These are phyloP conservation scores for Elymus sibiricus DNA, from an alignment of 176 grass and related monocot genomes.

Conservation along the genomic window DNA sequence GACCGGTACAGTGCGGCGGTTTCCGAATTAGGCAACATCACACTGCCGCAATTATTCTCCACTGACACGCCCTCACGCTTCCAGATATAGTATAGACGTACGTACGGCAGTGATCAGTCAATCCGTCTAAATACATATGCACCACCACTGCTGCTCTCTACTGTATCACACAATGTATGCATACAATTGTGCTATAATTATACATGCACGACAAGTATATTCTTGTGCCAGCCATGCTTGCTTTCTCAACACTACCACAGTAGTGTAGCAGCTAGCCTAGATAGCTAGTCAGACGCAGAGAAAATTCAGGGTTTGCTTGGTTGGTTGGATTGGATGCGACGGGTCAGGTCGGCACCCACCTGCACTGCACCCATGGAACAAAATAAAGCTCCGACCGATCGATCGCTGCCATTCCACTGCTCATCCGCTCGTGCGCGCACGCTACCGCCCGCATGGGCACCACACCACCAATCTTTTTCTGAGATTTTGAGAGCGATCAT, in stretches of 20 bases:
- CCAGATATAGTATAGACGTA: neutral
- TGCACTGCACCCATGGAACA: neutral
- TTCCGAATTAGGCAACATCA: slow-evolving; percentile 16
- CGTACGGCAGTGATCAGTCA: neutral
- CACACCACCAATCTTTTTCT: neutral
- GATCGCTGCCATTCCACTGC: neutral
- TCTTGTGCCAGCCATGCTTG: neutral
- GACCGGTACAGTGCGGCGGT: neutral
- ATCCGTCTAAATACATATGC: neutral
- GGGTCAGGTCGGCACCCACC: slow-evolving; percentile 8
- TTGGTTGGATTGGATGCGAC: neutral
- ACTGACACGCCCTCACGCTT: neutral
- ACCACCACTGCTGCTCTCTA: neutral
- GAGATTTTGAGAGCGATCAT: too few species aligned
- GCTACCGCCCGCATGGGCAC: slow-evolving; percentile 1
- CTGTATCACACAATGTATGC: neutral
- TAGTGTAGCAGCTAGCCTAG: neutral
- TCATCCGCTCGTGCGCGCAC: slow-evolving; percentile 8
- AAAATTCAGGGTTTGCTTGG: neutral
- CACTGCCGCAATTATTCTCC: slow-evolving; percentile 3
- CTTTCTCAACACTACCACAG: neutral
- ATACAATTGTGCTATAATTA: neutral
- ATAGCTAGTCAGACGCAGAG: neutral
- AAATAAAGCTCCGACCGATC: neutral
- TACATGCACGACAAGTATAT: neutral